Base-by-base conservation (phyloP, 805 yeast genomes). In the Teunomyces pallodes region DNA sequence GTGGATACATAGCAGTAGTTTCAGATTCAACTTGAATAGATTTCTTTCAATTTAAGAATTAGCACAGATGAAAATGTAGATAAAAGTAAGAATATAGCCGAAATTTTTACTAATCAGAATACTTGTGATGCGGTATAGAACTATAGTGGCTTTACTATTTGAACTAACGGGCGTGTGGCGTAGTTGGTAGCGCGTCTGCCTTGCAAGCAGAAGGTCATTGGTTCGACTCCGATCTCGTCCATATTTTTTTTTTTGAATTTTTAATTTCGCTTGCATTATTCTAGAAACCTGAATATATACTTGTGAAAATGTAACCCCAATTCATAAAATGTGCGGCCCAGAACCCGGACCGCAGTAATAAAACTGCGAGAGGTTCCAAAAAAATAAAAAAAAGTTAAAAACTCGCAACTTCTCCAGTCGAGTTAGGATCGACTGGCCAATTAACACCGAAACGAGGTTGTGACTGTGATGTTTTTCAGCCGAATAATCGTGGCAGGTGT, bases 121-220 rank as follows among this genome's bases (percentile, higher is more conserved):
- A n/a, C 17, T 16, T 20, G 24, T 5, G 4, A 20, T 20, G 6
- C 24, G 24, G 6, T 20, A 20, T 20, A 5, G 24, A 20, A 20
- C 24, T 20, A 4, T 4, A 20, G 6, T 20, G 24, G 24, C 24
- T 20, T 20, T 1, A 5, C 6, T 20, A 5, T 20, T 20, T 20
- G 24, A 8, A 33, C 5, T 36, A 13, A 12, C n/a, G 85, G 87
- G 86, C 86, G 83, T 79, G 84, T 82, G 84, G 87, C 86, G 86
- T 79, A 82, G 87, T 81, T 82, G 87, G 87, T 82, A 82, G 86
- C 85, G 86, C 86, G 86, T 76, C 74, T 76, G 82, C 86, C 82
- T 81, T 81, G 86, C 86, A 82, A 78, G 87, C 79, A 74, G 75
- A 76, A 82, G 87, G 87, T 81, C 87, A 78, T 72, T 76, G 86